Percentiles rank a stretch among this genome's conserved stretches.
phyloP scores from a whole-genome alignment of 495 filamentous ascomycete genomes.

The Rostrohypoxylon terebratum region DNA sequence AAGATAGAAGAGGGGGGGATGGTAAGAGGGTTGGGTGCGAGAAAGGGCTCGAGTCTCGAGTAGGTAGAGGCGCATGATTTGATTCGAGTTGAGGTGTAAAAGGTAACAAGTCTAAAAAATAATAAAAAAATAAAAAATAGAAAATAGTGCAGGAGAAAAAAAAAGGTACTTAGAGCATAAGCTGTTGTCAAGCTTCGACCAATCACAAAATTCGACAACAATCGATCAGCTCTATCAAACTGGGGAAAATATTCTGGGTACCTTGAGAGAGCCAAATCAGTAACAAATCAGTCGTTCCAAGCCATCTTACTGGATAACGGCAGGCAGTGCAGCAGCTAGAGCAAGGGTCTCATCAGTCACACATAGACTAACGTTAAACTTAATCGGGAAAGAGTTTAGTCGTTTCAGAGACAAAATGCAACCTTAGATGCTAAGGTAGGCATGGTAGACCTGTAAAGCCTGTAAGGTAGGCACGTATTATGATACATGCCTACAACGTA shows the following conservation, averaged over 20 bases:
- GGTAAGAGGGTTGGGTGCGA: conserved; percentile 43
- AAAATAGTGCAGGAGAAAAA: conserved; percentile 8
- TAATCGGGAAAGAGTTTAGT: conserved; percentile 34
- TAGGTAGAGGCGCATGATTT: conserved; percentile 51
- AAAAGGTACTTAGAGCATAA: conserved; percentile 55
- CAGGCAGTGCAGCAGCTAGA: conserved; percentile 13
- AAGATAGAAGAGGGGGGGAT: conserved; percentile 44
- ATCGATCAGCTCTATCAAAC: conserved; percentile 26
- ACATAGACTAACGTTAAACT: conserved; percentile 24
- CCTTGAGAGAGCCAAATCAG: conserved; percentile 41
- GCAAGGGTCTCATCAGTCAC: conserved; percentile 12
- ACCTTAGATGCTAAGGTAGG: conserved; percentile 35
- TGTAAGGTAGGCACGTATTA: neutral
- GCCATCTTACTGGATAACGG: conserved; percentile 33
- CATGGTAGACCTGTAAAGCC: too few species aligned
- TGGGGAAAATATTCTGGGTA: conserved; percentile 43
- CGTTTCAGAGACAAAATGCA: conserved; percentile 47
- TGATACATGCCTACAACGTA: too few species aligned
- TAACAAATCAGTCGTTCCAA: conserved; percentile 34
- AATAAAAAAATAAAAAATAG: conserved; percentile 45
- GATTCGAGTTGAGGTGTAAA: conserved; percentile 41
- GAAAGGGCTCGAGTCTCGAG: conserved; percentile 55
- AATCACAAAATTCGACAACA: conserved; percentile 58
- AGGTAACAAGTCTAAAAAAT: conserved; percentile 19
- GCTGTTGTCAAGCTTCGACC: conserved; percentile 52